Base-by-base conservation (phyloP, 139 green algal species). In the Chlamydomonas urium region DNA sequence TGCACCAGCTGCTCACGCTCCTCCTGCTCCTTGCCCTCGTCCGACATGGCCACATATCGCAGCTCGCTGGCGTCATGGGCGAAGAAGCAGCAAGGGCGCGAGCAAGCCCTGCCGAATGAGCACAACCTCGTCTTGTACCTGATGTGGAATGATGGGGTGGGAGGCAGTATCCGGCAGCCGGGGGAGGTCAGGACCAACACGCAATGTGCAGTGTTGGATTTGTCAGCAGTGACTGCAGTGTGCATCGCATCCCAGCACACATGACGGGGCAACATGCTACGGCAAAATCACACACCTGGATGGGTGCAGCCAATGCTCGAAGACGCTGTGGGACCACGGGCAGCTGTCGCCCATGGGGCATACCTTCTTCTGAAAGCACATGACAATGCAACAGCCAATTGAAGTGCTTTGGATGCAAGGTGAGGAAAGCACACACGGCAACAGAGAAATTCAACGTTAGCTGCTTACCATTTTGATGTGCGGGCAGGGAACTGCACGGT, bases 251-350 rank as follows among this genome's bases (percentile, higher is more conserved):
- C n/a, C n/a, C n/a, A n/a, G n/a, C n/a, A n/a, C n/a, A n/a, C n/a
- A n/a, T n/a, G n/a, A n/a, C n/a, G n/a, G n/a, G n/a, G n/a, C n/a
- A n/a, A n/a, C n/a, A n/a, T n/a, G n/a, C n/a, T n/a, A n/a, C n/a
- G n/a, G n/a, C 21, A 59, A 5, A 35, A n/a, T n/a, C 0, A 68
- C 78, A 3, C 88, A 93, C 69, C 89, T 89, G 47, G 67, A 89
- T 2, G 91, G 91, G 71, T 97, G 91, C 48, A 97, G 83, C 90
- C 91, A 97, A 74, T 93, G 92, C 81, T 97, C 91, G 33, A 97
- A 97, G 0, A 96, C 88, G 62, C 93, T 94, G 81, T 97, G 90
- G 3, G 86, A 82, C 59, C 90, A 94, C 29, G 81, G 83, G 75
- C 90, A 96, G 35, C 71, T 60, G 38, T 94, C 89, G 0, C 90